phyloP scores from a whole-genome alignment of 1,139 yeast genomes.

The Suhomyces panamericanus region DNA sequence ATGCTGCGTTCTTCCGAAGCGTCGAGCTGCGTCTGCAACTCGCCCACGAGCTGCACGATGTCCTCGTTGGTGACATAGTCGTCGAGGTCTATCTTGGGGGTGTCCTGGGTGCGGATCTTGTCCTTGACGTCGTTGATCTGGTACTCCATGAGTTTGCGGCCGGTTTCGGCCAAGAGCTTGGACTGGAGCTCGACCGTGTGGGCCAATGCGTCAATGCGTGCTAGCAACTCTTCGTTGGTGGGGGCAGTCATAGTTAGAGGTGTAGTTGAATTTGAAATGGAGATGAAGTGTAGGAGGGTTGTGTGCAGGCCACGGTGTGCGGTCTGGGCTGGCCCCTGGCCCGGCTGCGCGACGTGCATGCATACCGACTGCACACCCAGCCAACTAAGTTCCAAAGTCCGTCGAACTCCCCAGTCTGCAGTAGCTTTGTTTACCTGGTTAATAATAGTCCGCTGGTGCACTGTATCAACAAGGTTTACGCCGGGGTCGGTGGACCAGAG shows the following conservation, averaged over 20 bases:
- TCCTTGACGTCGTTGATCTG: slow-evolving; percentile 56
- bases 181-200: slow-evolving; percentile 51
- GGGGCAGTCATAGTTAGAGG: slow-evolving; percentile 4
- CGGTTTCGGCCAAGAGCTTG: slow-evolving; percentile 56
- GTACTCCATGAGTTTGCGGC: slow-evolving; percentile 69
- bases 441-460: no score
- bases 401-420: no score
- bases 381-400: no score
- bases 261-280: neutral
- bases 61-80: slow-evolving; percentile 81
- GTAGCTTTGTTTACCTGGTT: no score
- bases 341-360: no score
- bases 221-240: slow-evolving; percentile 9
- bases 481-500: no score
- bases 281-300: neutral
- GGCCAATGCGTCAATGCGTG: slow-evolving; percentile 48
- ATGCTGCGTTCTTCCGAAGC: slow-evolving; percentile 65
- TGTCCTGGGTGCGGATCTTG: slow-evolving; percentile 28
- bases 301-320: slow-evolving; percentile 1
- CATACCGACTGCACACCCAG: no score
- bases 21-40: slow-evolving; percentile 84
- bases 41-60: slow-evolving; percentile 69
- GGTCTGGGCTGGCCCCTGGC: no score
- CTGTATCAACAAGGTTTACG: no score
- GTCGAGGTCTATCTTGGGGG: slow-evolving; percentile 41